These are phyloP conservation scores for Penicillium sp. DNA, from an alignment of 2,329 filamentous ascomycete genomes.

Conservation along the genomic window DNA sequence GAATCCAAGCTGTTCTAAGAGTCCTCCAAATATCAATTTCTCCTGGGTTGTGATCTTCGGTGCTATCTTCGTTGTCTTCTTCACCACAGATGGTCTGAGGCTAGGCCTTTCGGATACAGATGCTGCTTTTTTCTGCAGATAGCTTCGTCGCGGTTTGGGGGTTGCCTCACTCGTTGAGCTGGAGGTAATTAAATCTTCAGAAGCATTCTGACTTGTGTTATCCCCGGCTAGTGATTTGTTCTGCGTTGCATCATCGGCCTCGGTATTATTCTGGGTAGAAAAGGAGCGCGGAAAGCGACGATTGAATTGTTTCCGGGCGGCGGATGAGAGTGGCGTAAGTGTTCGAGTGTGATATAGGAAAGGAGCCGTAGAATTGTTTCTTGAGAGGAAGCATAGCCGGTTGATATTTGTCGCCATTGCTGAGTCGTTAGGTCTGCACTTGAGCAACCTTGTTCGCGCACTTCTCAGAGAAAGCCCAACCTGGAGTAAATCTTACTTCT, in stretches of 20 bases:
- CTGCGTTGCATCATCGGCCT: neutral
- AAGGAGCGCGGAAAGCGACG: conserved; percentile 16
- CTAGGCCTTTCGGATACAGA: conserved; percentile 2
- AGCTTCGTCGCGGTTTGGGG: conserved; percentile 22
- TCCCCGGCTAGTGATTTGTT: neutral
- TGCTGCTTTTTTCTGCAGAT: conserved; percentile 26
- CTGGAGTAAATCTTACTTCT: too few relatives aligned
- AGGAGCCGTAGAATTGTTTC: conserved; percentile 51
- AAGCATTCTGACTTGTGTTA: neutral
- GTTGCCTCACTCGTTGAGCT: neutral
- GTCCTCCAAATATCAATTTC: conserved; percentile 21
- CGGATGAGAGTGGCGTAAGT: conserved; percentile 35
- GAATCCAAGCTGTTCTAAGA: conserved; percentile 21
- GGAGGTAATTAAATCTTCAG: conserved; percentile 4
- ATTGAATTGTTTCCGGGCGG: conserved; percentile 9
- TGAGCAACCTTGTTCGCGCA: neutral
- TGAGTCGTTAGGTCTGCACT: neutral
- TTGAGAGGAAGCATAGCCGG: conserved; percentile 30
- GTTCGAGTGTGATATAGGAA: conserved; percentile 74
- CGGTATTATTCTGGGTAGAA: conserved; percentile 14
- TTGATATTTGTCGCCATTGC: conserved; percentile 35
- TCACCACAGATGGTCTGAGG: neutral
- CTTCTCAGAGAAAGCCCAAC: neutral
- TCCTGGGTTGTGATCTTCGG: conserved; percentile 26
- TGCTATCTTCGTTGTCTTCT: neutral